phyloP scores from a whole-genome alignment of 805 yeast species.

The Wickerhamomyces queroliae region DNA sequence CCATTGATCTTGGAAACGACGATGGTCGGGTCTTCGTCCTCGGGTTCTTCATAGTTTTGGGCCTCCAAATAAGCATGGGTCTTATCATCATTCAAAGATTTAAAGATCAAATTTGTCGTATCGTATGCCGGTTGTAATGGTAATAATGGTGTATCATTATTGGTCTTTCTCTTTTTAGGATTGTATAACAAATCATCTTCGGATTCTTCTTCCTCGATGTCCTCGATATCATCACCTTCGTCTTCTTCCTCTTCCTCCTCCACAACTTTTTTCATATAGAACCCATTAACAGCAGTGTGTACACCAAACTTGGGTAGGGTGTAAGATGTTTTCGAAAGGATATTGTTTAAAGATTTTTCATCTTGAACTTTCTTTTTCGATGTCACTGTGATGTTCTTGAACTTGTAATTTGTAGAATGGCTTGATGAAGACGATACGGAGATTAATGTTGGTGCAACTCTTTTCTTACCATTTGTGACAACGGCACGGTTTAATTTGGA shows the following conservation, averaged over 20 bases:
- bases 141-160: conserved; percentile 19
- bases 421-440: conserved; percentile 34
- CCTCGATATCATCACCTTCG: conserved; percentile 22
- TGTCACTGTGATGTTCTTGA: conserved; percentile 9
- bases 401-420: conserved; percentile 9
- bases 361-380: conserved; percentile 8
- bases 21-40: conserved; percentile 32
- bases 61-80: conserved; percentile 26
- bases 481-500: conserved; percentile 40
- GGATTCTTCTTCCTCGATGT: conserved; percentile 37
- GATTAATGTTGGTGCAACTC: conserved; percentile 67
- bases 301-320: conserved; percentile 59
- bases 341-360: conserved; percentile 4
- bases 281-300: conserved; percentile 58
- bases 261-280: conserved; percentile 27
- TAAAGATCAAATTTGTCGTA: conserved; percentile 19
- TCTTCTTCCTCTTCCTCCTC: conserved; percentile 19
- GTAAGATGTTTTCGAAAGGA: conserved; percentile 40
- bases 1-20: conserved; percentile 30
- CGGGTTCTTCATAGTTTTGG: conserved; percentile 23
- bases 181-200: conserved; percentile 25
- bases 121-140: conserved; percentile 9
- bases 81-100: conserved; percentile 20
- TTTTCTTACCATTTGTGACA: conserved; percentile 69
- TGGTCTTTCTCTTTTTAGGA: conserved; percentile 29